Evolutionary conservation across 179 eudicot genomes (phyloP).

Genomic region (Vitellaria paradoxa): DNA sequence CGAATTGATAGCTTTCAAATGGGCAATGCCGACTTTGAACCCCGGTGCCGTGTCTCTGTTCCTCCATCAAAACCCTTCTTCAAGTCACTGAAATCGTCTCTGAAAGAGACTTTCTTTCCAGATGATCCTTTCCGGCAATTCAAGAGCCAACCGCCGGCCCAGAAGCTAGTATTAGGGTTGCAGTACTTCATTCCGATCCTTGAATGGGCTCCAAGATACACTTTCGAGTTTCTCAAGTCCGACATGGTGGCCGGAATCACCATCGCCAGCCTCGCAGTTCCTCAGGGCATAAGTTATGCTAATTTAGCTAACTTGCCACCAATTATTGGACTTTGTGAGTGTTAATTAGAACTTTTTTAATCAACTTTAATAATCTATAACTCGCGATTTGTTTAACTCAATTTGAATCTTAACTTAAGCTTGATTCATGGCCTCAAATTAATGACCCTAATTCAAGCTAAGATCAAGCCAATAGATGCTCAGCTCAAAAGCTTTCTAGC

Average conservation of each 20-base stretch:
- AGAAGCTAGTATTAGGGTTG: conserved; percentile 19
- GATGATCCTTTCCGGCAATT: conserved; percentile 48
- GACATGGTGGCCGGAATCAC: conserved; percentile 66
- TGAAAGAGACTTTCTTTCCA: conserved; percentile 49
- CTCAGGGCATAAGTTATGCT: conserved; percentile 75
- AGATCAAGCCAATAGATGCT: too few relatives aligned
- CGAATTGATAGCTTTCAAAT: not conserved
- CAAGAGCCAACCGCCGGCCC: conserved; percentile 23
- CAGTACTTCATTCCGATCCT: conserved; percentile 59
- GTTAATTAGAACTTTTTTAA: too few relatives aligned
- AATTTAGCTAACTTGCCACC: conserved; percentile 57
- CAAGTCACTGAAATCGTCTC: conserved; percentile 19
- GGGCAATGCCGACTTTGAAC: conserved; percentile 11
- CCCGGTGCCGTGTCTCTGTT: not conserved
- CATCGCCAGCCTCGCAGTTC: conserved; percentile 66
- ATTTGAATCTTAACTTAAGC: too few relatives aligned
- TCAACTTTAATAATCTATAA: too few relatives aligned
- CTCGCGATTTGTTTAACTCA: too few relatives aligned
- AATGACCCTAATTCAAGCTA: too few relatives aligned
- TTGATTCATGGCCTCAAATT: too few relatives aligned
- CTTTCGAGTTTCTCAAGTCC: conserved; percentile 33
- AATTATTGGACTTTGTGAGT: conserved; percentile 47
- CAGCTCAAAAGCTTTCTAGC: too few relatives aligned
- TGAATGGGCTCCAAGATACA: conserved; percentile 62
- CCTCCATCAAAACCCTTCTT: conserved; percentile 8